Percentiles rank a stretch among this genome's conserved stretches.
Conservation (phyloP, 2,329 filamentous ascomycete species). For the Aspergillus luchuensis region DNA sequence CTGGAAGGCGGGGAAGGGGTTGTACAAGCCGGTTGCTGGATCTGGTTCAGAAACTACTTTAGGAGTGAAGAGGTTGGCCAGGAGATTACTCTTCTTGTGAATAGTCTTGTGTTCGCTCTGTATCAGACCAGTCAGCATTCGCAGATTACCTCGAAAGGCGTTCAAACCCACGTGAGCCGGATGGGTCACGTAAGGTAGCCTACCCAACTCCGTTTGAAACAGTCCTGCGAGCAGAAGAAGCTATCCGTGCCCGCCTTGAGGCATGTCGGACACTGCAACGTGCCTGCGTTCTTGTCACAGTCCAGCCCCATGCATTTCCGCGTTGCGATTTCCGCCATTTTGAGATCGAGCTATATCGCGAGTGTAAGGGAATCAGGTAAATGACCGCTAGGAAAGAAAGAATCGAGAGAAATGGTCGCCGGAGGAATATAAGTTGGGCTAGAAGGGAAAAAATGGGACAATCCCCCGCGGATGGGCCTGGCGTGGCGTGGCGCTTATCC, state of each 20-base stretch:
- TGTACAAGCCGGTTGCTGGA: constrained; percentile 85
- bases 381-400: neutral
- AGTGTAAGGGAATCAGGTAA: neutral
- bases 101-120: constrained; percentile 79
- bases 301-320: constrained; percentile 73
- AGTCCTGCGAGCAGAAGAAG: constrained; percentile 97
- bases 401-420: neutral
- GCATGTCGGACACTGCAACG: constrained; percentile 91
- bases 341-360: constrained; percentile 1
- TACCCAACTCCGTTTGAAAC: constrained; percentile 99
- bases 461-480: constrained; percentile 12
- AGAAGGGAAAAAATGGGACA: constrained; percentile 15
- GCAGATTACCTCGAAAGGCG: neutral
- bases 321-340: constrained; percentile 35
- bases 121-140: constrained; percentile 17
- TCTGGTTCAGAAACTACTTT: constrained; percentile 88
- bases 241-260: constrained; percentile 87
- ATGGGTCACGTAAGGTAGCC: constrained; percentile 39
- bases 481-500: neutral
- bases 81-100: constrained; percentile 77
- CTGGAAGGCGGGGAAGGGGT: constrained; percentile 85
- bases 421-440: constrained; percentile 1
- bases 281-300: constrained; percentile 82
- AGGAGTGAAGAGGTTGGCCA: constrained; percentile 73
- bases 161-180: constrained; percentile 23